phyloP scores from a whole-genome alignment of 2,329 filamentous ascomycete species.

The Colletotrichum eremochloae region DNA sequence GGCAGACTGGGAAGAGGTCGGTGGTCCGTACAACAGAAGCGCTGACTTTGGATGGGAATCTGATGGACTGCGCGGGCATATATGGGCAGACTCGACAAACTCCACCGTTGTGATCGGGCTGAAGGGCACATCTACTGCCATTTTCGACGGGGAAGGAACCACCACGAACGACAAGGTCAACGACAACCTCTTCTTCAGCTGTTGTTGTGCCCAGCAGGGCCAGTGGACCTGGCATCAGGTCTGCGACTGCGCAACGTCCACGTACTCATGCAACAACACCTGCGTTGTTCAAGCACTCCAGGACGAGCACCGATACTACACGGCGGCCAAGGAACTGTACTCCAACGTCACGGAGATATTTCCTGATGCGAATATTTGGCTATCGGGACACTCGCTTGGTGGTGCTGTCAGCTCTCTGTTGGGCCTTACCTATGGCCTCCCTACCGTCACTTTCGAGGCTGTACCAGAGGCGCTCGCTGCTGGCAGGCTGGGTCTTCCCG shows the following conservation, averaged over 20 bases:
- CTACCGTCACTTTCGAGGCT: slow-evolving; percentile 93
- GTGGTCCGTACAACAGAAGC: slow-evolving; percentile 84
- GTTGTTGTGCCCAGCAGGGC: slow-evolving; percentile 95
- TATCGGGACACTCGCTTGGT: slow-evolving; percentile 92
- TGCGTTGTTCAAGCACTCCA: slow-evolving; percentile 82
- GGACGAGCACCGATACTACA: slow-evolving; percentile 92
- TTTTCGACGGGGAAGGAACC: slow-evolving; percentile 97
- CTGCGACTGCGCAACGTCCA: slow-evolving; percentile 89
- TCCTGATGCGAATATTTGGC: slow-evolving; percentile 86
- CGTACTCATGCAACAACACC: slow-evolving; percentile 92
- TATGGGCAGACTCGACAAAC: slow-evolving; percentile 90
- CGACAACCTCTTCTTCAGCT: slow-evolving; percentile 98
- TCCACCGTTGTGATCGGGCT: slow-evolving; percentile 90
- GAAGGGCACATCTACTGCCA: slow-evolving; percentile 90
- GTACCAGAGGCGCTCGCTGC: slow-evolving; percentile 92
- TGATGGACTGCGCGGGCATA: slow-evolving; percentile 90
- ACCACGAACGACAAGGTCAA: slow-evolving; percentile 98
- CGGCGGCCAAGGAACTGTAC: slow-evolving; percentile 88
- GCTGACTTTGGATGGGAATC: slow-evolving; percentile 92
- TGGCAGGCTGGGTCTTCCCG: slow-evolving; percentile 84
- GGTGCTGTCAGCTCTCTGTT: slow-evolving; percentile 91
- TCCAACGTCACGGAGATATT: slow-evolving; percentile 93
- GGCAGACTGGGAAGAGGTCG: slow-evolving; percentile 87
- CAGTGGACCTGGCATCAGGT: slow-evolving; percentile 92
- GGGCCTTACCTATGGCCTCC: slow-evolving; percentile 90